Conservation (phyloP, 2,329 filamentous ascomycete genomes). For the Tolypocladium nubicola region DNA sequence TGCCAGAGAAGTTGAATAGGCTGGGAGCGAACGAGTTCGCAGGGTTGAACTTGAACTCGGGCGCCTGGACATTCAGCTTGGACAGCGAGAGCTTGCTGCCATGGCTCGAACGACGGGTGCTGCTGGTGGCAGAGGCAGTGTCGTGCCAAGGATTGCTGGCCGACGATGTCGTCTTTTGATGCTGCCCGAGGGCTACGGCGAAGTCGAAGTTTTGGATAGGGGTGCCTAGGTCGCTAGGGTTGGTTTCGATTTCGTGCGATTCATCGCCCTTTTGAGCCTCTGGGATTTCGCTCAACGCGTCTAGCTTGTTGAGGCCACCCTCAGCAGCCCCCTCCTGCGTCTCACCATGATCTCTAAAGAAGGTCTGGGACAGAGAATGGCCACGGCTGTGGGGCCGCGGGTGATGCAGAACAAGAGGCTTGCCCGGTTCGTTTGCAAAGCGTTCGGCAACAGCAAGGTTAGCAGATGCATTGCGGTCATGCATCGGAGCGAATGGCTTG, state of each 20-base stretch:
- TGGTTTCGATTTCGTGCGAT: slow-evolving; percentile 59
- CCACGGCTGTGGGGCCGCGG: slow-evolving; percentile 64
- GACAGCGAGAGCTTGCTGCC: slow-evolving; percentile 61
- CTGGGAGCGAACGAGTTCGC: slow-evolving; percentile 38
- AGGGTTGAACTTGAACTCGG: slow-evolving; percentile 74
- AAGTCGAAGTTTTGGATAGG: slow-evolving; percentile 43
- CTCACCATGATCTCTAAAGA: slow-evolving; percentile 48
- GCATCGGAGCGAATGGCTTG: slow-evolving; percentile 16
- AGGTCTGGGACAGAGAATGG: slow-evolving; percentile 59
- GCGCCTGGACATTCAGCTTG: slow-evolving; percentile 79
- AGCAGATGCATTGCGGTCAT: slow-evolving; percentile 33
- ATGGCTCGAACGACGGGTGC: slow-evolving; percentile 38
- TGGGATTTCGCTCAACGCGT: slow-evolving; percentile 28
- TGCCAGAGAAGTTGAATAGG: slow-evolving; percentile 38
- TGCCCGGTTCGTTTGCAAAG: slow-evolving; percentile 42
- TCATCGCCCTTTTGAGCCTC: slow-evolving; percentile 36
- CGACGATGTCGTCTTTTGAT: slow-evolving; percentile 45
- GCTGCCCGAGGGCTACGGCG: slow-evolving; percentile 30
- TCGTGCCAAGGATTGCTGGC: slow-evolving; percentile 56
- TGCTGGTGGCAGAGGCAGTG: slow-evolving; percentile 27
- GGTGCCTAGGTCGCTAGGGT: slow-evolving; percentile 61
- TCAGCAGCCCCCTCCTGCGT: slow-evolving; percentile 26
- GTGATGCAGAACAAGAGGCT: slow-evolving; percentile 54
- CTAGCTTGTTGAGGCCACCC: slow-evolving; percentile 27
- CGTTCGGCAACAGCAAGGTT: slow-evolving; percentile 37